Evolutionary conservation across 176 grass and related monocot genomes (phyloP), one percentile per base, ranked within the genome.

Genomic region (Bromus sterilis): DNA sequence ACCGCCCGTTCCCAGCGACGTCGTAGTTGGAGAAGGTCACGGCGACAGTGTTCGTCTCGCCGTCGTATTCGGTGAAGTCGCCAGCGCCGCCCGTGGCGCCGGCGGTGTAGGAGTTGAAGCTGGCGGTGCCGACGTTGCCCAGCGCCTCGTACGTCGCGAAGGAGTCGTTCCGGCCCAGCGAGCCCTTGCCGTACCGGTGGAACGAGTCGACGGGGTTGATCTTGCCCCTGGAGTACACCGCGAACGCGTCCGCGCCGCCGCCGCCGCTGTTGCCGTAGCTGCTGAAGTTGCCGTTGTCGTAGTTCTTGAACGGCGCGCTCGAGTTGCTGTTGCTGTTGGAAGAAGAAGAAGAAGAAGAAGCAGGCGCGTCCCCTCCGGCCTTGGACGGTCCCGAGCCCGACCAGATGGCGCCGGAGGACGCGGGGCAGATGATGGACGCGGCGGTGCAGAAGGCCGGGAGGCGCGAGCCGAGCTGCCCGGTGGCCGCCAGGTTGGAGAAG

Each of bases 281-380:
- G 67, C 67, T 71, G 67, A 71, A 71, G 24, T 71, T 71, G 23
- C 67, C 67, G 67, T 71, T 71, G 67, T 41, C 67, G 67, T 71
- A 71, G 67, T 71, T 71, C 39, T 28, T 71, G 67, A 71, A 71
- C 12, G 67, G 67, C 39, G 39, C 39, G 13, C 3, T 71, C 3
- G 67, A 71, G 67, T 71, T 71, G 6, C n/a, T n/a, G n/a, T n/a
- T n/a, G n/a, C n/a, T n/a, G n/a, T n/a, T n/a, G n/a, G n/a, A n/a
- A n/a, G n/a, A n/a, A n/a, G n/a, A n/a, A n/a, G n/a, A n/a, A n/a
- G n/a, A n/a, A n/a, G n/a, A n/a, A n/a, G 67, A 71, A 1, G 39
- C 67, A 24, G 67, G 28, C 24, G 67, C 13, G 23, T 16, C 39
- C 13, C 37, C 39, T 7, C 37, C 67, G 67, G 67, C 39, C 23